phyloP scores from a whole-genome alignment of 148 eudicot species.

The Rhododendron williamsianum region DNA sequence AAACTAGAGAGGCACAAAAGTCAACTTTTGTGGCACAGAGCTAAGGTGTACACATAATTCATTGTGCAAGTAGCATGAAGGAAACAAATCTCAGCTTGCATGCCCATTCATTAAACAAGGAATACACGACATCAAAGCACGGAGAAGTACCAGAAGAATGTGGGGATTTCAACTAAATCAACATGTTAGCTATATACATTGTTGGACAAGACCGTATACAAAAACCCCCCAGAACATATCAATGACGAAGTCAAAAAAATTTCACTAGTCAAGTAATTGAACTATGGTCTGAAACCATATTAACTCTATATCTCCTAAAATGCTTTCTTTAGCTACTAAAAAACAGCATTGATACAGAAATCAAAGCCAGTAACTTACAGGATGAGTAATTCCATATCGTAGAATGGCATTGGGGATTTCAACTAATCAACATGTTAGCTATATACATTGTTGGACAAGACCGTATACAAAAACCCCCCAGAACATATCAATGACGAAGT shows the following conservation, averaged over 20 bases:
- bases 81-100: neutral
- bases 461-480: neutral
- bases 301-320: neutral
- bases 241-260: neutral
- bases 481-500: neutral
- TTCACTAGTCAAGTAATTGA: neutral
- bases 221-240: neutral
- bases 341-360: neutral
- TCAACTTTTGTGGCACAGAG: neutral
- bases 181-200: neutral
- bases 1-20: neutral
- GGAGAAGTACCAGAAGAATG: neutral
- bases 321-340: neutral
- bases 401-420: slow-evolving; percentile 75
- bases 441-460: neutral
- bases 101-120: neutral
- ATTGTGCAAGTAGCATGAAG: neutral
- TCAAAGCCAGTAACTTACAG: slow-evolving; percentile 43
- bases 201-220: neutral
- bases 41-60: neutral
- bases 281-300: neutral
- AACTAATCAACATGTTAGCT: neutral
- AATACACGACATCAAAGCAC: neutral
- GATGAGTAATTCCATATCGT: slow-evolving; percentile 79
- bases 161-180: neutral